Base-by-base conservation (phyloP, 2,329 filamentous ascomycete species). In the Thermoascus crustaceus region DNA sequence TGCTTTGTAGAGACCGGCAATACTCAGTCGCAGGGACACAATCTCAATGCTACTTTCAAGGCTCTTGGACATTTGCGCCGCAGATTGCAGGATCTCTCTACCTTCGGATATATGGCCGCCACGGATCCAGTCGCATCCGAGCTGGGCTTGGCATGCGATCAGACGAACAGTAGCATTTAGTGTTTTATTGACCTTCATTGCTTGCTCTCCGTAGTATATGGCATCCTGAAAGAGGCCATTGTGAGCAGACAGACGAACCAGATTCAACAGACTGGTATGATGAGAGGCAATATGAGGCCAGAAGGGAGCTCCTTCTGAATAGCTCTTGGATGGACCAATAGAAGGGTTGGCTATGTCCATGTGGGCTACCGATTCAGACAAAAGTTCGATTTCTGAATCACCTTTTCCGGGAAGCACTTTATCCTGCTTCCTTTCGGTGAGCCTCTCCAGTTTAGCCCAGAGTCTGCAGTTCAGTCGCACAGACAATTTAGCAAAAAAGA, bases 191-290 rank as follows among this genome's bases (percentile, higher is more conserved):
- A 94, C 75, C 50, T 82, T 85, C 35, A 82, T 69, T 0, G 87
- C 87, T 49, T 91, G 83, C 47, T 95, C 82, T 1, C 82, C 80
- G 47, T 94, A 93, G 55, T 88, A 91, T 1, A 89, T 65, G 2
- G 89, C 89, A 56, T 96, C 89, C 41, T 85, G 80, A 44, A 87
- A 85, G 61, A 94, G 75, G 18, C 91, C 91, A 43, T 91, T 75
- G 45, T 94, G 82, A 1, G 82, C 78, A 48, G 88, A 94, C 1
- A 94, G 68, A 3, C 74, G 73, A 0, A 86, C 86, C 3, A 94
- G 73, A 39, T 87, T 80, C 40, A 80, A 62, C 9, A 94, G 67
- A 37, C 79, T 77, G 19, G 76, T 73, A 48, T 87, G 80, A 13
- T 95, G 71, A 1, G 81, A 78, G 18, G 77, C 75, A 5, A 91